Conservation (phyloP, 75 land plant species). For the Pseudotsuga menziesii region DNA sequence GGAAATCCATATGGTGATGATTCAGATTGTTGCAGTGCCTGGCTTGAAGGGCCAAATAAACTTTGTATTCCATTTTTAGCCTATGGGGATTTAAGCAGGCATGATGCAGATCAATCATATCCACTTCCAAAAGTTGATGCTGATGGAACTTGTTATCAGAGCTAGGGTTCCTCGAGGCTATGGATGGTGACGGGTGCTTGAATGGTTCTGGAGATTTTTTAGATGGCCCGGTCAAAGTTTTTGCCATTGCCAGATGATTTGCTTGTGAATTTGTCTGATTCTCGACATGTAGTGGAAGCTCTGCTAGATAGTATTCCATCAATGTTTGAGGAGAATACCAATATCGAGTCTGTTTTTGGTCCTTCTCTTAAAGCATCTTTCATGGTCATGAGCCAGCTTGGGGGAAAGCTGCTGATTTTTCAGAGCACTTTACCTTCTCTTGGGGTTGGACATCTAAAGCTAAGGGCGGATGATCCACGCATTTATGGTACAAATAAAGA, state of each 20-base stretch:
- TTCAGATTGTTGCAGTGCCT: slow-evolving; percentile 90
- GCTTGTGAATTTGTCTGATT: slow-evolving; percentile 90
- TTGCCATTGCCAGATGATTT: no score
- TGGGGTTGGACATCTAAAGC: slow-evolving; percentile 84
- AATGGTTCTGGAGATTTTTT: no score
- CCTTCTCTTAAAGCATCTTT: slow-evolving; percentile 85
- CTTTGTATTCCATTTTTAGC: slow-evolving; percentile 95
- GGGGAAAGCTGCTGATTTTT: slow-evolving; percentile 91
- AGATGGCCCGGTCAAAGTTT: no score
- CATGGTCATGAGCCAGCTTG: slow-evolving; percentile 94
- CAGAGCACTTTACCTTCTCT: slow-evolving; percentile 92
- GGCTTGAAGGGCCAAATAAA: slow-evolving; percentile 96
- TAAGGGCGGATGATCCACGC: slow-evolving; percentile 91
- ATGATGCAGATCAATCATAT: slow-evolving; percentile 96
- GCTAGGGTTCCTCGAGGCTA: no score
- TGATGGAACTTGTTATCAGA: slow-evolving; percentile 50
- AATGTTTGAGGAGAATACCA: slow-evolving; percentile 74
- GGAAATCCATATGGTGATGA: slow-evolving; percentile 65
- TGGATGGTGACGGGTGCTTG: no score
- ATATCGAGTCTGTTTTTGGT: slow-evolving; percentile 93
- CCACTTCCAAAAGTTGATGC: slow-evolving; percentile 63
- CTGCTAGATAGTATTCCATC: slow-evolving; percentile 89
- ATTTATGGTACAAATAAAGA: slow-evolving; percentile 92
- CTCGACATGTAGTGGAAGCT: slow-evolving; percentile 83
- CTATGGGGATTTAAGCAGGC: slow-evolving; percentile 93